Evolutionary conservation across 495 filamentous ascomycete genomes (phyloP).

Genomic region (Cetradonia linearis): DNA sequence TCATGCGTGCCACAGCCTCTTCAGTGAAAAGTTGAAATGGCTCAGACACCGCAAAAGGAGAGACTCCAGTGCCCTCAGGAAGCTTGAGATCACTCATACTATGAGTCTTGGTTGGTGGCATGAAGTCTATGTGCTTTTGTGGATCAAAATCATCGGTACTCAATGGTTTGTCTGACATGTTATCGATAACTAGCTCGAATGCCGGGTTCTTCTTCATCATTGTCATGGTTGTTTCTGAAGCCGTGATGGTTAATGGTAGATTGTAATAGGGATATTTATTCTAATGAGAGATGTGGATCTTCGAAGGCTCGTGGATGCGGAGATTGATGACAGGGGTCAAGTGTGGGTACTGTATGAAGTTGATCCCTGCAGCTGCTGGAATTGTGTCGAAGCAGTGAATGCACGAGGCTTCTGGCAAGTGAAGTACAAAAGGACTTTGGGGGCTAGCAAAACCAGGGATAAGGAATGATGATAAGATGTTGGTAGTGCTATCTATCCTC

Average conservation of each 20-base stretch:
- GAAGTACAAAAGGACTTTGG: constrained; percentile 5
- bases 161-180: constrained; percentile 8
- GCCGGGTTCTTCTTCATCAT: constrained; percentile 13
- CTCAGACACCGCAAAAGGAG: constrained; percentile 57
- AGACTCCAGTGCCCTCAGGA: constrained; percentile 47
- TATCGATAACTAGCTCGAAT: constrained; percentile 25
- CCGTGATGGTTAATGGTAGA: constrained; percentile 19
- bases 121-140: constrained; percentile 45
- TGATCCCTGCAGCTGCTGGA: neutral
- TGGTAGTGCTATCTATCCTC: constrained; percentile 9
- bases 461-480: constrained; percentile 4
- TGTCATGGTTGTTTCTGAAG: constrained; percentile 21
- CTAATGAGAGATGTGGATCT: neutral
- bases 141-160: constrained; percentile 39
- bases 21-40: constrained; percentile 63
- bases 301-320: neutral
- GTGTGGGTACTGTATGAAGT: too few relatives aligned
- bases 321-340: neutral
- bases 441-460: constrained; percentile 5
- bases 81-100: constrained; percentile 53
- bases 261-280: neutral
- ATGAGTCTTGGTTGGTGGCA: constrained; percentile 40
- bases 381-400: neutral
- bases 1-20: constrained; percentile 56
- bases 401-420: neutral